phyloP scores from a whole-genome alignment of 257 asterid species.

The Jacaranda copaia region DNA sequence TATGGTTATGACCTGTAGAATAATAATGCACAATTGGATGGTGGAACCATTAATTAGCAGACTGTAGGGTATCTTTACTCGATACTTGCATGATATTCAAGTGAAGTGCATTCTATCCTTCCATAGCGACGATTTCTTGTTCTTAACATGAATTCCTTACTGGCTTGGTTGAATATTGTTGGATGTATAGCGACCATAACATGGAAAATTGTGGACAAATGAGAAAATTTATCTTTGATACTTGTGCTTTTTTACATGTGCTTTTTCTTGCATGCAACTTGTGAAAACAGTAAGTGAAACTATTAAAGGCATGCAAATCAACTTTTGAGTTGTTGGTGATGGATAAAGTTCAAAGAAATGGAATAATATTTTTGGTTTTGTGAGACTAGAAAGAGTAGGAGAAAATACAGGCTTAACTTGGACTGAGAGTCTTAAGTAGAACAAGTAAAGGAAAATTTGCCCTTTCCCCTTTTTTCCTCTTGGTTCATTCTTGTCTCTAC shows the following conservation, averaged over 20 bases:
- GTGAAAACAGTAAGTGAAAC: not conserved
- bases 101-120: not conserved
- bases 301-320: not conserved
- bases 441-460: conserved; percentile 1
- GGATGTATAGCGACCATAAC: not conserved
- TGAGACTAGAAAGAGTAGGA: not conserved
- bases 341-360: conserved; percentile 1
- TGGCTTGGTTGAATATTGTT: conserved; percentile 11
- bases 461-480: not conserved
- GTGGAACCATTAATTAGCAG: too few species aligned
- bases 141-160: conserved; percentile 2
- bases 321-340: not conserved
- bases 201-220: conserved; percentile 21
- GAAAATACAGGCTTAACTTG: conserved; percentile 23
- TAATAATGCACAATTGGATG: too few species aligned
- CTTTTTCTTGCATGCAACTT: conserved; percentile 1
- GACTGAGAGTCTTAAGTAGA: not conserved
- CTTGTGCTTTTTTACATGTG: not conserved
- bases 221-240: not conserved
- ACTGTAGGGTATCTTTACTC: too few species aligned
- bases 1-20: too few species aligned
- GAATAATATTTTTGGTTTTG: not conserved
- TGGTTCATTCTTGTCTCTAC: conserved; percentile 14
- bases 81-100: not conserved
- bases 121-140: not conserved